Evolutionary conservation across 2,329 filamentous ascomycete species (phyloP), one percentile per base, ranked within the genome.

Genomic region (Lasiodiplodia hormozganensis): DNA sequence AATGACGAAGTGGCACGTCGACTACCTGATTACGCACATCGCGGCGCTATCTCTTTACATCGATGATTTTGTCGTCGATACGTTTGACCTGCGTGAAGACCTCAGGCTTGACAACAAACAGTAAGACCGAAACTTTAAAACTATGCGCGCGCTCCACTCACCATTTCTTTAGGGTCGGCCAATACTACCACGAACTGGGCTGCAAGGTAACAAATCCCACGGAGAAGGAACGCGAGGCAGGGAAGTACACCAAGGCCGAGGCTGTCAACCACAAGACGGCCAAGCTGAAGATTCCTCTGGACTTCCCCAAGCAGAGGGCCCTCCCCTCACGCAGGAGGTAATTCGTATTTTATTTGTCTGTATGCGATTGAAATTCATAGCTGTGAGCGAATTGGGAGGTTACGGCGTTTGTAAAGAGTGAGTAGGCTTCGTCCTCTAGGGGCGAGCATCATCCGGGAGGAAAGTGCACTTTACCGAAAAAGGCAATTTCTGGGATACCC

Each of bases 161-260:
- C 23, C 70, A 3, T 34, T 31, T 10, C 18, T n/a, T 25, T 49
- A 82, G 80, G 23, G 81, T 95, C 74, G 86, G 84, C 65, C 86
- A 89, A 75, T 94, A 93, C 78, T 94, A 92, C 78, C 81, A 83
- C 58, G 92, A 95, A 78, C 89, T 96, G 71, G 93, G 93, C 25
- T 92, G 90, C 36, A 87, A 85, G 73, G 84, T 92, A 40, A 74
- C 69, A 21, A 71, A 77, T 34, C 79, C 84, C 14, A 84, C 82
- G 4, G 85, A 85, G 62, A 77, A 76, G 21, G 84, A 87, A 68
- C 76, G 79, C 60, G 76, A 78, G 36, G 88, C 85, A 77, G 81
- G 84, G 72, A 84, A 87, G 69, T 85, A 89, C 72, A 87, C 86
- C 38, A 89, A 89, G 76, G 87, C 87, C 1, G 85, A 88, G 74